Evolutionary conservation across 1,284 basidiomycete species (phyloP), one percentile per base, ranked within the genome.

Genomic region (Tylopilus orsonianus): DNA sequence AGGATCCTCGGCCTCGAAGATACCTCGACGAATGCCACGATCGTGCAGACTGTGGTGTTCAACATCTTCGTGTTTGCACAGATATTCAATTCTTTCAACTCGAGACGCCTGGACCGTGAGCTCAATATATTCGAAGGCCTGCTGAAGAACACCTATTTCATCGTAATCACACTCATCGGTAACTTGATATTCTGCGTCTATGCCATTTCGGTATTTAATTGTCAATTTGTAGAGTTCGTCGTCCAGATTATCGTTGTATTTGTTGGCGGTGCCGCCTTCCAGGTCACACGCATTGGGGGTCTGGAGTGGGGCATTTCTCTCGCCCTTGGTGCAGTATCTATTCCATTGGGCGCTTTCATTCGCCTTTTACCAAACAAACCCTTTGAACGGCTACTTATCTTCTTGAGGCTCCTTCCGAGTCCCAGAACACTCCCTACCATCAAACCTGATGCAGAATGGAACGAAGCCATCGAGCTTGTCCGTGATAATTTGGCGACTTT

Each of bases 51-150:
- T 0, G 75, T 98, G 12, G 90, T 97, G 34, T 99, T 99, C 83
- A 99, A 98, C 66, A 78, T 86, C 14, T 99, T 97, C 63, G 96
- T 99, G 38, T 98, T 97, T 70, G 92, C 91, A 42, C 93, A 97
- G 67, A 93, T 97, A 58, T 92, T 85, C 73, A 97, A 97, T 74
- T 94, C 93, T 53, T 70, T 98, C 70, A 98, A 98, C 65, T 93
- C 87, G 57, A 79, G 96, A 48, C 79, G 92, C 36, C 75, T 99
- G 44, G 93, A 96, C 60, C 82, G 81, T 51, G 81, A 83, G 50
- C 76, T 94, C 56, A 99, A 99, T 70, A 82, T 98, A 52, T 93
- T 98, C 61, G 83, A 89, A 59, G 93, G 91, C 44, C 79, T 98
- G 37, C 66, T 75, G 52, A 75, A 73, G 47, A 99, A 98, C 66